Base-by-base conservation (phyloP, 2,329 filamentous ascomycete species). In the Dactylellina sp. region DNA sequence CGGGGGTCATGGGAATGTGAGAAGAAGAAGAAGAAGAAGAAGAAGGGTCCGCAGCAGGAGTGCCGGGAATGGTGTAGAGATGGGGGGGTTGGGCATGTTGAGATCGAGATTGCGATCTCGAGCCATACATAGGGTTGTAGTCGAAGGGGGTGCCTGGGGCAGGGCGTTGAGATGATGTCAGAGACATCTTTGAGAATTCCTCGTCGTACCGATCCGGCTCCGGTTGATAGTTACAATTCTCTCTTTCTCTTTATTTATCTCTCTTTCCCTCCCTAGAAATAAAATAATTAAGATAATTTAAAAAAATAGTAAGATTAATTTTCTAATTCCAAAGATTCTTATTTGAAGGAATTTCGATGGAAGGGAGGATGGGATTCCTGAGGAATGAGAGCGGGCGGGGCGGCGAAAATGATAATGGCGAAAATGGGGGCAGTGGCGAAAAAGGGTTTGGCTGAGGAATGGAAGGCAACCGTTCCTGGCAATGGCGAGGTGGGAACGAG, bases 81-180 rank as follows among this genome's bases (percentile, higher is more conserved):
- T 66, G 70, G 46, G 61, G 55, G 18, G 68, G 60, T 25, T 72
- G 68, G 68, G 68, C 12, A 60, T 72, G 68, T 28, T 72, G 68
- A 25, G 68, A 55, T 25, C 68, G 39, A 18, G 70, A 65, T 24
- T 64, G 47, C 52, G 25, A 47, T 49, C 61, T 64, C 24, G 57
- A 20, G 18, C 14, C n/a, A 35, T 56, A 74, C 55, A 74, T 62
- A 14, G 70, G 70, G 42, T 56, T 66, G 56, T 56, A 57, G 47
- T 66, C 70, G 61, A 74, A 74, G 20, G 70, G 70, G 12, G 70
- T 74, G 40, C 70, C 70, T 16, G 70, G 70, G 35, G 70, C 52
- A 9, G 70, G 70, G 40, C 70, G 70, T 55, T 74, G 70, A 14
- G 70, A 74, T 74, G 68, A 74, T 74, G 70, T 74, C 70, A 74